These are phyloP conservation scores for Fragaria ananassa DNA, from an alignment of 306 rosid genomes.

Conservation along the genomic window DNA sequence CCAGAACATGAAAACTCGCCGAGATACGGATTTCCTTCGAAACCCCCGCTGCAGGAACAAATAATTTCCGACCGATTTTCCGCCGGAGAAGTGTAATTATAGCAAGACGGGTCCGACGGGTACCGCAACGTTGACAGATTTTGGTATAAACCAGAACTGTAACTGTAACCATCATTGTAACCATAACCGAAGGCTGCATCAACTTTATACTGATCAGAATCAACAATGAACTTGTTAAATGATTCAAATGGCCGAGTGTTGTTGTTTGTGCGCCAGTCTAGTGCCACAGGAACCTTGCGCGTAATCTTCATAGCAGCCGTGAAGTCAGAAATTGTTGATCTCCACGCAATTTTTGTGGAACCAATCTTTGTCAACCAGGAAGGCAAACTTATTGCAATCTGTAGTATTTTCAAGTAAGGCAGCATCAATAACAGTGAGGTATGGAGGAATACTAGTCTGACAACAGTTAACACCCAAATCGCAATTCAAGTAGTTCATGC, in stretches of 20 bases:
- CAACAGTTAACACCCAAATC: constrained; percentile 5
- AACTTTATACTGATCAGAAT: neutral
- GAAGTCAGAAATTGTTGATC: too few relatives aligned
- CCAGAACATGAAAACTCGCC: neutral
- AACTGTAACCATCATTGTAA: too few relatives aligned
- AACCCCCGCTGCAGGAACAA: neutral
- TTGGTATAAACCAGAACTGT: too few relatives aligned
- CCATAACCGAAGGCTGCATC: too few relatives aligned
- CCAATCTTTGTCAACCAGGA: neutral
- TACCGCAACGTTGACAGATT: too few relatives aligned
- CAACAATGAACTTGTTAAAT: neutral
- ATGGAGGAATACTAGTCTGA: neutral
- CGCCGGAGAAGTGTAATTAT: neutral
- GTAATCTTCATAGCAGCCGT: neutral
- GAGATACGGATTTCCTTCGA: neutral
- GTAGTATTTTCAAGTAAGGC: neutral
- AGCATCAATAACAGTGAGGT: neutral
- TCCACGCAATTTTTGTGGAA: too few relatives aligned
- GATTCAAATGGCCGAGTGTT: neutral
- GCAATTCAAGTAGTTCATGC: neutral
- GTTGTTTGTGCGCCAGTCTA: neutral
- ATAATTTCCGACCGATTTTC: neutral
- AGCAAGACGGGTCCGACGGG: neutral
- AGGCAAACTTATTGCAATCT: neutral
- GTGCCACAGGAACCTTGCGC: neutral